Percentiles rank a stretch among this genome's conserved stretches.
Evolutionary conservation across 1,139 yeast species (phyloP).

Genomic region (Candida pseudoviswanathii): DNA sequence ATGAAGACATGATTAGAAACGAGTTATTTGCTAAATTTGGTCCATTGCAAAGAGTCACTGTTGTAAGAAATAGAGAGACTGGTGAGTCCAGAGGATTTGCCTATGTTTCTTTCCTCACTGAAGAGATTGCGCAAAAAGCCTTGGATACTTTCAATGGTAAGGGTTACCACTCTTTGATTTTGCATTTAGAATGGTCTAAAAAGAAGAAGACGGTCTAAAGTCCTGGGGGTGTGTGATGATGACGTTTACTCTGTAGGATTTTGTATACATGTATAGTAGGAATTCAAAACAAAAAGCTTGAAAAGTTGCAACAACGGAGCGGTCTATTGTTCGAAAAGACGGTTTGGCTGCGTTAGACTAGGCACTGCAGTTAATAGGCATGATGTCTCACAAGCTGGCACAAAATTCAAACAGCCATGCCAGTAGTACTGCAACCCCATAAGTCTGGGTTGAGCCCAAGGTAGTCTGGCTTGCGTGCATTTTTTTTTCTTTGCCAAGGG

Average conservation of each 20-base stretch:
- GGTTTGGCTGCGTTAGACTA: not conserved
- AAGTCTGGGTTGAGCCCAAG: not conserved
- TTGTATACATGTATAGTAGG: not conserved
- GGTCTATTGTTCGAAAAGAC: not conserved
- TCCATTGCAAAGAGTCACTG: conserved; percentile 75
- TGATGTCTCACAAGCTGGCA: not conserved
- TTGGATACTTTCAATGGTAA: conserved; percentile 80
- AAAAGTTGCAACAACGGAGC: not conserved
- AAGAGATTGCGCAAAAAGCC: conserved; percentile 74
- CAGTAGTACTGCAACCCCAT: not conserved
- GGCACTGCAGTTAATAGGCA: not conserved
- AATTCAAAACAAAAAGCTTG: not conserved
- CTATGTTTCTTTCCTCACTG: conserved; percentile 81
- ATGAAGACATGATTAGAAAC: conserved; percentile 78
- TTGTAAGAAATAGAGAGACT: conserved; percentile 90
- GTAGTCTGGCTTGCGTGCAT: not conserved
- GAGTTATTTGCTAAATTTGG: conserved; percentile 74
- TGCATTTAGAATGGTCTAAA: conserved; percentile 71
- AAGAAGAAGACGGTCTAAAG: conserved; percentile 28
- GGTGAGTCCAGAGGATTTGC: conserved; percentile 97
- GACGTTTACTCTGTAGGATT: not conserved
- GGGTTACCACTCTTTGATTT: conserved; percentile 90
- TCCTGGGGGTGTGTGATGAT: not conserved
- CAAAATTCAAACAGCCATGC: not conserved
- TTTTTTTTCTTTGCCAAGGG: not conserved